Evolutionary conservation across 257 asterid species (phyloP), one percentile per base, ranked within the genome.

Genomic region (Solanum habrochaites): DNA sequence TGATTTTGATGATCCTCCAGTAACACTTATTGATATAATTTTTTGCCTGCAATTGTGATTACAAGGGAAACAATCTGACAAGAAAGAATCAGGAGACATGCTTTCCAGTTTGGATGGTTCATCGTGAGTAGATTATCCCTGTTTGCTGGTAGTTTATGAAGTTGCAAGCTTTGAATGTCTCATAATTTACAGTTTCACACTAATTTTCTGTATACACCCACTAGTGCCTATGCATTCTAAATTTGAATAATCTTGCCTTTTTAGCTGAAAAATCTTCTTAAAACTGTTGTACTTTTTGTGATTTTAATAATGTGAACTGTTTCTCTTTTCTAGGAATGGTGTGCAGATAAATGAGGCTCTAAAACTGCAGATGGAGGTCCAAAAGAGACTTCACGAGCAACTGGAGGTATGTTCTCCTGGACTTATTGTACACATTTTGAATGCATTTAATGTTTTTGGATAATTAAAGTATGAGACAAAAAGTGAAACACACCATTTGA

Each of bases 341-440:
- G 92, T 97, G 97, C 99, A 97, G 92, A 94, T 96, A 64, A 93
- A 94, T 69, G 99, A 95, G 91, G 99, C 99, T 42, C 93, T 97
- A 87, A 97, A 97, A 91, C 95, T 97, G 94, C 99, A 97, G 91
- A 97, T 97, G 99, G 99, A 97, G 95, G 99, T 97, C 85, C 99
- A 97, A 87, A 97, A 96, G 93, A 93, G 99, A 81, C 94, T 97
- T 83, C 99, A 96, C 35, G 99, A 97, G 91, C 99, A 97, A 86
- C 88, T 97, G 90, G 99, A 97, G 99, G 99, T 97, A 91, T 71
- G 82, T 45, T 86, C 72, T 81, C 64, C 70, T 39, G 13, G 31
- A 31, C 83, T 75, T 42, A 14, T 78, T 52, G 86, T 66, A 74
- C 85, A 40, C 49, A 69, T 31, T 69, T 47, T 60, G 49, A 18